phyloP scores from a whole-genome alignment of 495 filamentous ascomycete species.

The Ascodesmis nigricans region DNA sequence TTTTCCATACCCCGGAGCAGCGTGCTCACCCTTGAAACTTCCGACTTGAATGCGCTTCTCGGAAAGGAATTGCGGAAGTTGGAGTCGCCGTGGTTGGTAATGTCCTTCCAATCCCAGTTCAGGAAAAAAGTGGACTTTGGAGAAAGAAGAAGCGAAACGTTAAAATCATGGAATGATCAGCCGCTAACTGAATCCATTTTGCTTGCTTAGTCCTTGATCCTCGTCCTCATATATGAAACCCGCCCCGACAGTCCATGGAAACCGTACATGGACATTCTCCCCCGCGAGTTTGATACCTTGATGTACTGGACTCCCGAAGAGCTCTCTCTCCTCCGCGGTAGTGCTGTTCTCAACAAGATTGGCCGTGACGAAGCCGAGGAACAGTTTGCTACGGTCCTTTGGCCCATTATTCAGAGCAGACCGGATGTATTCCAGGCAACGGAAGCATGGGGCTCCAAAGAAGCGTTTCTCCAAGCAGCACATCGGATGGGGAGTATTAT shows the following conservation, averaged over 20 bases:
- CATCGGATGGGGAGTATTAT: conserved; percentile 70
- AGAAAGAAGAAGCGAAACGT: too few relatives aligned
- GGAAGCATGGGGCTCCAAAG: conserved; percentile 20
- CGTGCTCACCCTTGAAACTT: conserved; percentile 33
- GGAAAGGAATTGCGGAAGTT: conserved; percentile 26
- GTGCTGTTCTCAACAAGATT: conserved; percentile 54
- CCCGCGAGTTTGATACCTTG: conserved; percentile 55
- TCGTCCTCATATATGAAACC: conserved; percentile 64
- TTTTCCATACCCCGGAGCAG: conserved; percentile 37
- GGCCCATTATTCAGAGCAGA: conserved; percentile 32
- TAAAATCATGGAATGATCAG: too few relatives aligned
- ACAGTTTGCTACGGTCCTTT: conserved; percentile 38
- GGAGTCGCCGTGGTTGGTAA: conserved; percentile 20
- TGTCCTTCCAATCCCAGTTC: too few relatives aligned
- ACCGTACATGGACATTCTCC: conserved; percentile 64
- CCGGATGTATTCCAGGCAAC: conserved; percentile 27
- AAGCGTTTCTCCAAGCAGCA: conserved; percentile 35
- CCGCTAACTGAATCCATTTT: too few relatives aligned
- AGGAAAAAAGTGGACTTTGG: too few relatives aligned
- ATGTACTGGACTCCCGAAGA: conserved; percentile 74
- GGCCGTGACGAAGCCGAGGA: conserved; percentile 49
- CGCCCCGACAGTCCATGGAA: conserved; percentile 46
- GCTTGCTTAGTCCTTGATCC: conserved; percentile 45
- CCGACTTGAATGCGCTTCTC: conserved; percentile 27
- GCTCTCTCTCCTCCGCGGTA: conserved; percentile 51